Evolutionary conservation across 768 basidiomycete genomes (phyloP).

Genomic region (Vararia minispora): DNA sequence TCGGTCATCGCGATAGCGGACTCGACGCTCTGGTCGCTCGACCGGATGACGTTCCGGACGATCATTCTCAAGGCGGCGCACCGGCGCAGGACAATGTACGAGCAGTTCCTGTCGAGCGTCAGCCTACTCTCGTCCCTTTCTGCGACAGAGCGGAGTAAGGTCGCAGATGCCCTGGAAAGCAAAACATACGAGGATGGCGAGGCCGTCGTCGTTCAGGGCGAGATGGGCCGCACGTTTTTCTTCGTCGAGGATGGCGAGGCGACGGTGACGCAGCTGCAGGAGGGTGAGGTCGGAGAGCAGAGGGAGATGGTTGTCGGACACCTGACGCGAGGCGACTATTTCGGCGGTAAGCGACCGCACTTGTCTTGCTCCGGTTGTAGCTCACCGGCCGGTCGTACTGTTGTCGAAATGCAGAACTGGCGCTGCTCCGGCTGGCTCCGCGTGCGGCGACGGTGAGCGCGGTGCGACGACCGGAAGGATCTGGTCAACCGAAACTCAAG

Average conservation of each 20-base stretch:
- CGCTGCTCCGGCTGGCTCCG: constrained; percentile 77
- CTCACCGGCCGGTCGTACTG: too few relatives aligned
- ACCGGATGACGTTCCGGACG: constrained; percentile 96
- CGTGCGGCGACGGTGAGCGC: constrained; percentile 97
- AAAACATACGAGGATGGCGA: constrained; percentile 74
- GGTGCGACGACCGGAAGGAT: constrained; percentile 34
- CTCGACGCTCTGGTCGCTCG: constrained; percentile 87
- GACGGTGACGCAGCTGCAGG: constrained; percentile 66
- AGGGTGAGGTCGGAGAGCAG: constrained; percentile 42
- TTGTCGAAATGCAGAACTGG: constrained; percentile 79
- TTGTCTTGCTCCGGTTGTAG: too few relatives aligned
- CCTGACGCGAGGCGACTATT: constrained; percentile 90
- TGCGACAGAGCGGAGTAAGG: constrained; percentile 87
- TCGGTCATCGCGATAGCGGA: constrained; percentile 79
- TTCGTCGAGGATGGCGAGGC: constrained; percentile 95
- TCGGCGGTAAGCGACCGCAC: constrained; percentile 85
- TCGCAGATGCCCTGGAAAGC: constrained; percentile 90
- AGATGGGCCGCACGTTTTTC: constrained; percentile 95
- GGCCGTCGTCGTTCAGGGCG: constrained; percentile 84
- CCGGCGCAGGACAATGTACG: constrained; percentile 89
- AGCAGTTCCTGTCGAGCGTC: constrained; percentile 88
- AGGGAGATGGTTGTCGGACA: constrained; percentile 63
- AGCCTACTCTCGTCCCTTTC: constrained; percentile 78
- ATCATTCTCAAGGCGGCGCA: constrained; percentile 93
- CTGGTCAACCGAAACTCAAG: constrained; percentile 55